Conservation (phyloP, 2,329 filamentous ascomycete species). For the Fusarium piperis region DNA sequence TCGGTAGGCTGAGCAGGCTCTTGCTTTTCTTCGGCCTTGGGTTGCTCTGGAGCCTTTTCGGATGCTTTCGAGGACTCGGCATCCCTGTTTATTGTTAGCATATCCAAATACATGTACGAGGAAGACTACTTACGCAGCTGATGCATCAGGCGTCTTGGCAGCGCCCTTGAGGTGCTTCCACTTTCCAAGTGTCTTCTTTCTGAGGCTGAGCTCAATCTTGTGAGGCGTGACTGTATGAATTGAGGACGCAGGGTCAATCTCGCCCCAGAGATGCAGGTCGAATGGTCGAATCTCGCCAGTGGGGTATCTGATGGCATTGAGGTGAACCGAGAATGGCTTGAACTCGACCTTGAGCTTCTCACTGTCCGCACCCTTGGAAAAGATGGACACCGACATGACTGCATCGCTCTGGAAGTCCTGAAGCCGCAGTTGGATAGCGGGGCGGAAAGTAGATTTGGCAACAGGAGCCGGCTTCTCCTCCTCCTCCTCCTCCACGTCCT, state of each 20-base stretch:
- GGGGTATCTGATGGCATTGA: conserved; percentile 47
- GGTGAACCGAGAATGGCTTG: conserved; percentile 35
- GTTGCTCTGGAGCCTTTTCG: neutral
- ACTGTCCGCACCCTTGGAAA: conserved; percentile 55
- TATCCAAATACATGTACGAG: accelerated
- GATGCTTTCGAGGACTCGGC: conserved; percentile 23
- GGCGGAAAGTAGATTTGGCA: conserved; percentile 30
- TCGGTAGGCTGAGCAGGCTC: neutral
- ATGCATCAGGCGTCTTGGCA: conserved; percentile 10
- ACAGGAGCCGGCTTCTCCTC: neutral
- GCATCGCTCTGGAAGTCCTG: conserved; percentile 51
- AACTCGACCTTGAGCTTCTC: conserved; percentile 53
- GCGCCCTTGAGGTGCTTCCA: conserved; percentile 61
- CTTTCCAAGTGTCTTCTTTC: conserved; percentile 74
- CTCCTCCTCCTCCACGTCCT: no score
- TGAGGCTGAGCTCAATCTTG: conserved; percentile 81
- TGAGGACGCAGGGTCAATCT: conserved; percentile 69
- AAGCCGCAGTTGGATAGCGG: conserved; percentile 40
- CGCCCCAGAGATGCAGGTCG: conserved; percentile 70
- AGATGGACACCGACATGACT: conserved; percentile 52
- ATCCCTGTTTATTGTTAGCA: conserved; percentile 28
- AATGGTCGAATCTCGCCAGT: conserved; percentile 69
- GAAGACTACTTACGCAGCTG: conserved; percentile 34
- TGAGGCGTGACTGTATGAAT: conserved; percentile 74
- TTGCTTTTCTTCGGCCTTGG: neutral